Conservation (phyloP, 2,329 filamentous ascomycete species). For the Calonectria henricotiae region DNA sequence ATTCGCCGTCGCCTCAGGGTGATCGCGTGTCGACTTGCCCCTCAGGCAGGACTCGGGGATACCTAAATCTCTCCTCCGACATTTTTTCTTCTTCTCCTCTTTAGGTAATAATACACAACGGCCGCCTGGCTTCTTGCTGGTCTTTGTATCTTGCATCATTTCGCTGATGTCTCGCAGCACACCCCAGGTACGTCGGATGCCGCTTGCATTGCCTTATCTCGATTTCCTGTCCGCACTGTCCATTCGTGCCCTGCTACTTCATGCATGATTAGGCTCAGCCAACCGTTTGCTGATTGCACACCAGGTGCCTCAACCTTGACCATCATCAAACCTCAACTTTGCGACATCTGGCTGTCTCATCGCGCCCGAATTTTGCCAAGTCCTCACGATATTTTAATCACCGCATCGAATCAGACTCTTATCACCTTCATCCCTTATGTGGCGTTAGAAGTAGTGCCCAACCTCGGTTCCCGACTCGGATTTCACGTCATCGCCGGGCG, state of each 20-base stretch:
- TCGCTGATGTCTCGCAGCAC: constrained; percentile 12
- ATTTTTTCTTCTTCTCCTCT: background rate
- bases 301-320: constrained; percentile 40
- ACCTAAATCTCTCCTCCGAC: background rate
- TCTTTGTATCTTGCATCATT: background rate
- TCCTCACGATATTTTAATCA: constrained; percentile 10
- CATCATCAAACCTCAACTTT: constrained; percentile 40
- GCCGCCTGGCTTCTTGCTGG: background rate
- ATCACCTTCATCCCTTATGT: constrained; percentile 34
- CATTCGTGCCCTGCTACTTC: constrained; percentile 37
- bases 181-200: constrained; percentile 29
- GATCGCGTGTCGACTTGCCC: constrained; percentile 39
- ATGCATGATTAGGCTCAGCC: constrained; percentile 48
- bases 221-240: constrained; percentile 32
- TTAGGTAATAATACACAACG: background rate
- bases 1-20: constrained; percentile 36
- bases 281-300: constrained; percentile 50
- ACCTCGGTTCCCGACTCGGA: constrained; percentile 34
- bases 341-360: constrained; percentile 5
- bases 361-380: background rate
- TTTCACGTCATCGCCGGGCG: constrained; percentile 23
- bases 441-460: constrained; percentile 33
- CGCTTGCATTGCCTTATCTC: constrained; percentile 30
- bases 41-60: constrained; percentile 36
- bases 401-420: background rate